phyloP scores from a whole-genome alignment of 768 basidiomycete species.

The Suillus lakei region DNA sequence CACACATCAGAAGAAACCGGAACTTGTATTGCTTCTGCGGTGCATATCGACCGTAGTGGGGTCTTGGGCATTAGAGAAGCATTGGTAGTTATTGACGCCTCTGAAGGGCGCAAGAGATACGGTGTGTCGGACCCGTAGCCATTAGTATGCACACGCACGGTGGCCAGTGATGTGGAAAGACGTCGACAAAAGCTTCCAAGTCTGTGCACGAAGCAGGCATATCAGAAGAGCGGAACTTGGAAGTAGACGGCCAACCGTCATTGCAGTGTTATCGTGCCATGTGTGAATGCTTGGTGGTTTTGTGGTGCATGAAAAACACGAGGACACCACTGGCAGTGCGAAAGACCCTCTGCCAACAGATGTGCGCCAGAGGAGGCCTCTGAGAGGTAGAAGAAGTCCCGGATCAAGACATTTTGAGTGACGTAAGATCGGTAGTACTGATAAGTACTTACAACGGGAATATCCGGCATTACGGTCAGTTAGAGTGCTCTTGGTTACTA shows the following conservation, averaged over 20 bases:
- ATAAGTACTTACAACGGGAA: neutral
- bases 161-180: neutral
- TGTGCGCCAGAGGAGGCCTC: neutral
- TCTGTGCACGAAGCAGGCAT: neutral
- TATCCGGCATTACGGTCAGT: neutral
- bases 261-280: neutral
- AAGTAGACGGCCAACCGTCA: neutral
- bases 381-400: neutral
- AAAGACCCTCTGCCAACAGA: neutral
- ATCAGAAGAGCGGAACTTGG: neutral
- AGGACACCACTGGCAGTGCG: neutral
- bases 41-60: constrained; percentile 4
- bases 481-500: neutral
- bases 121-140: neutral
- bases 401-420: neutral
- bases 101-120: neutral
- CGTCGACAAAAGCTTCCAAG: neutral
- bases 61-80: neutral
- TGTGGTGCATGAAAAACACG: neutral
- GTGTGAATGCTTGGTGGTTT: neutral
- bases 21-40: neutral
- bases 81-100: neutral
- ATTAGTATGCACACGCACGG: neutral
- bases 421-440: neutral
- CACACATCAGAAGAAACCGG: neutral